phyloP scores from a whole-genome alignment of 805 yeast species.

The Torulaspora franciscae region DNA sequence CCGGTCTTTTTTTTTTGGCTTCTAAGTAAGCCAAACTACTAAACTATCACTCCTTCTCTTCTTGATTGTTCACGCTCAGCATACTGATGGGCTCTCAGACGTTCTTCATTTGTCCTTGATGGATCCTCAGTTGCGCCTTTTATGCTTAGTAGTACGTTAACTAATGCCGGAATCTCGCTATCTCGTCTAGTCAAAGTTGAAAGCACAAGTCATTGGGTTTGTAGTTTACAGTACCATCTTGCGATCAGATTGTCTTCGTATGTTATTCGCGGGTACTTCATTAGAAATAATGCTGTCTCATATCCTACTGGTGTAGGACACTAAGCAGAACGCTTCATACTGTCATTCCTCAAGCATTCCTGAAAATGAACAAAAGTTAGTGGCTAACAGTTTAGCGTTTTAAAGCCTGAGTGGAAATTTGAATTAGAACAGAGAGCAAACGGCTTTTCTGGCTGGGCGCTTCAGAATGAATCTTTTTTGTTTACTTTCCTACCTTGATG shows the following conservation, averaged over 20 bases:
- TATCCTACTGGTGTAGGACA: background rate
- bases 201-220: too few species aligned
- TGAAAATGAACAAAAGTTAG: background rate
- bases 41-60: too few species aligned
- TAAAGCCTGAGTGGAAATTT: background rate
- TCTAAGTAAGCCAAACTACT: too few species aligned
- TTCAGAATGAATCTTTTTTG: background rate
- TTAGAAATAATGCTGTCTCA: background rate
- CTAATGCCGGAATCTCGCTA: too few species aligned
- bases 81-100: too few species aligned
- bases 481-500: background rate
- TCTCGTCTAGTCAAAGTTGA: too few species aligned
- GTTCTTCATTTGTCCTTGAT: too few species aligned
- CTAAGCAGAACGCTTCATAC: background rate
- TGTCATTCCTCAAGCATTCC: background rate
- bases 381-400: background rate
- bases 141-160: too few species aligned
- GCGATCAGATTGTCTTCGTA: background rate
- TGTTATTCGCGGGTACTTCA: background rate
- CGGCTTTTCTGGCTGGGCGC: background rate
- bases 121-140: too few species aligned
- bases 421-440: background rate
- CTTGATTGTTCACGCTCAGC: too few species aligned
- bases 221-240: background rate
- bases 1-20: too few species aligned